Evolutionary conservation across 768 basidiomycete species (phyloP).

Genomic region (Cystofilobasidium macerans): DNA sequence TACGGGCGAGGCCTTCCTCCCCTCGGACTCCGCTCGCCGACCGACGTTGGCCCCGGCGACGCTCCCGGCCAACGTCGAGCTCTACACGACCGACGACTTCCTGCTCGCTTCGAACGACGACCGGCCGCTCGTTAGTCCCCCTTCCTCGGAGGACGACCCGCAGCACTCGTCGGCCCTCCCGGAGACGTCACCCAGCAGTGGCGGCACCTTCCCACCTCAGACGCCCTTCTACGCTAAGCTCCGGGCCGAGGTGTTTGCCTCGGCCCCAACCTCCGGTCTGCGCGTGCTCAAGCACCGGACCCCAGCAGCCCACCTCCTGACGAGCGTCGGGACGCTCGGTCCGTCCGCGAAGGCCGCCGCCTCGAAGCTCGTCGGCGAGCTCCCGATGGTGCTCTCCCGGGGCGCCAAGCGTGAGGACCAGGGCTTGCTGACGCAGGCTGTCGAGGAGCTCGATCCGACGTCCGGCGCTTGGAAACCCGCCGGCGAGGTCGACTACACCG

Average conservation of each 20-base stretch:
- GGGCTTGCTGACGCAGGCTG: background rate
- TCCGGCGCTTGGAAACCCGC: background rate
- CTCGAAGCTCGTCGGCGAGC: background rate
- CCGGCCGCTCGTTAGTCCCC: background rate
- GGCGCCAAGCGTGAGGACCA: background rate
- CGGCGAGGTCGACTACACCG: background rate
- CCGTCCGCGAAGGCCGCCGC: background rate
- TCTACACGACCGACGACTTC: background rate
- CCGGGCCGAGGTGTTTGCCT: background rate
- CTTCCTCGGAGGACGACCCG: too few species aligned
- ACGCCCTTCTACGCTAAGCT: background rate
- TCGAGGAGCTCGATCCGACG: background rate
- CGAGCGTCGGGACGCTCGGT: background rate
- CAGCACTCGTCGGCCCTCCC: background rate
- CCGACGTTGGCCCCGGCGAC: background rate
- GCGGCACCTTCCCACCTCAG: too few species aligned
- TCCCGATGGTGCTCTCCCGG: background rate
- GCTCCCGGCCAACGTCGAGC: background rate
- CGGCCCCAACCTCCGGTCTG: background rate
- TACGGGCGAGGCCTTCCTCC: background rate
- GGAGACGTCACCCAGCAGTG: background rate
- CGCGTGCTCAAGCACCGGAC: conserved; percentile 4
- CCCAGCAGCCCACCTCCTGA: background rate
- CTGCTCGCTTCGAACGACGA: background rate
- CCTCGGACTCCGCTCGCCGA: background rate